Base-by-base conservation (phyloP, 2,329 filamentous ascomycete species). In the Ceratocystis alfenasii region DNA sequence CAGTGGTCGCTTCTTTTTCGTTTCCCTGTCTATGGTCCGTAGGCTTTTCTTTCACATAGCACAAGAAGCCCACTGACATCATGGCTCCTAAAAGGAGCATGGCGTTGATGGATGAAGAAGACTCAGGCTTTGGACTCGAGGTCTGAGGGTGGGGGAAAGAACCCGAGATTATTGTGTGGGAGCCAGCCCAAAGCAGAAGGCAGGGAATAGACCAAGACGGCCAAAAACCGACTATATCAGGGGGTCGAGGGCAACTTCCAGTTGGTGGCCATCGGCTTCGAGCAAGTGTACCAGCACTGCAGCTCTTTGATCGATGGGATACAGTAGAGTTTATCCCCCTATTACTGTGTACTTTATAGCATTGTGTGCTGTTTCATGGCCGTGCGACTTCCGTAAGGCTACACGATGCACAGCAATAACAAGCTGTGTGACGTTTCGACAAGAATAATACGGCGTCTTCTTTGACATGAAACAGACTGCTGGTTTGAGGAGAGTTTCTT, bases 341-440 rank as follows among this genome's bases (percentile, higher is more conserved):
- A 41, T 41, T 41, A n/a, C 53, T 59, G 28, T 59, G 25, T 30
- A 7, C 5, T 33, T 1, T 20, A 59, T n/a, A 17, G 28, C 15
- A 53, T 28, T 20, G 22, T 4, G 10, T 25, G 53, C 28, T 36
- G 53, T 59, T 33, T 59, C 28, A 59, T 33, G 28, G 28, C 53
- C 53, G 53, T 59, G 53, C 53, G 53, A 59, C 28, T 59, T 59
- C 53, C 25, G 28, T 33, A 59, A 59, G 53, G 28, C 53, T 59
- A 59, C 53, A 59, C 53, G 53, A 59, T 59, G 28, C 25, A n/a
- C 53, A 33, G 15, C 15, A 12, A 59, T 15, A 30, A 59, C 48
- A 48, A 25, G 48, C 53, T 33, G 22, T 59, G 53, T 59, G 53
- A 59, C 53, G 53, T 59, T 59, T 59, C 53, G 53, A n/a, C 53